phyloP scores from a whole-genome alignment of 768 basidiomycete genomes.

The Hysterangium stoloniferum region DNA sequence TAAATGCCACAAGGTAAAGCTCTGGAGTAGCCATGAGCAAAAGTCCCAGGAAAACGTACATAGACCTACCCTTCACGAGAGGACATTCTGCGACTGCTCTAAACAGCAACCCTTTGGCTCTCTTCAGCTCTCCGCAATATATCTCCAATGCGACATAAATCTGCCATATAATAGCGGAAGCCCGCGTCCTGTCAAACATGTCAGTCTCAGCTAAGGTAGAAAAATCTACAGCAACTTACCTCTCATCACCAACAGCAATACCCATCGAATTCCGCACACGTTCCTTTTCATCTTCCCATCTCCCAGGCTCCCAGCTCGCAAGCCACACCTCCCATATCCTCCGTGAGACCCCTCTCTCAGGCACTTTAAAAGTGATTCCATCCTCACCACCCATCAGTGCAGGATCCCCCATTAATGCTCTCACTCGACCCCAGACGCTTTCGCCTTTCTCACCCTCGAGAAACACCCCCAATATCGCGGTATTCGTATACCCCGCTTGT shows the following conservation, averaged over 20 bases:
- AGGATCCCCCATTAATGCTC: constrained; percentile 45
- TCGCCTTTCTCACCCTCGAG: constrained; percentile 71
- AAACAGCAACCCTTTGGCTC: constrained; percentile 67
- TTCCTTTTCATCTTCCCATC: constrained; percentile 66
- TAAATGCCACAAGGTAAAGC: constrained; percentile 72
- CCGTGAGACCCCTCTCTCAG: constrained; percentile 49
- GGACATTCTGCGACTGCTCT: constrained; percentile 72
- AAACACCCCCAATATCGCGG: constrained; percentile 63
- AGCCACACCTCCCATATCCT: constrained; percentile 69
- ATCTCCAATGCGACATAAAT: constrained; percentile 76
- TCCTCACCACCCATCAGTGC: background rate
- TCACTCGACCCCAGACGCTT: constrained; percentile 69
- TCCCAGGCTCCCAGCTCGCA: constrained; percentile 66
- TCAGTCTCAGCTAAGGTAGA: constrained; percentile 2
- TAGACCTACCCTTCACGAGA: constrained; percentile 55
- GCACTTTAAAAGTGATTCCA: constrained; percentile 14
- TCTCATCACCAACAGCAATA: constrained; percentile 55
- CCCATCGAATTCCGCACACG: constrained; percentile 57
- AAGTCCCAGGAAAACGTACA: background rate
- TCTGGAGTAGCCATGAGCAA: constrained; percentile 34
- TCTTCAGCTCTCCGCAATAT: constrained; percentile 43
- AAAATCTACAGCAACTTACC: constrained; percentile 35
- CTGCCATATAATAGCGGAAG: constrained; percentile 63
- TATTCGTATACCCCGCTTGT: constrained; percentile 37
- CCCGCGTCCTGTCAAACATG: constrained; percentile 60